Evolutionary conservation across 192 early-diverging fungal genomes (phyloP).

Genomic region (Coemansia pectinata): DNA sequence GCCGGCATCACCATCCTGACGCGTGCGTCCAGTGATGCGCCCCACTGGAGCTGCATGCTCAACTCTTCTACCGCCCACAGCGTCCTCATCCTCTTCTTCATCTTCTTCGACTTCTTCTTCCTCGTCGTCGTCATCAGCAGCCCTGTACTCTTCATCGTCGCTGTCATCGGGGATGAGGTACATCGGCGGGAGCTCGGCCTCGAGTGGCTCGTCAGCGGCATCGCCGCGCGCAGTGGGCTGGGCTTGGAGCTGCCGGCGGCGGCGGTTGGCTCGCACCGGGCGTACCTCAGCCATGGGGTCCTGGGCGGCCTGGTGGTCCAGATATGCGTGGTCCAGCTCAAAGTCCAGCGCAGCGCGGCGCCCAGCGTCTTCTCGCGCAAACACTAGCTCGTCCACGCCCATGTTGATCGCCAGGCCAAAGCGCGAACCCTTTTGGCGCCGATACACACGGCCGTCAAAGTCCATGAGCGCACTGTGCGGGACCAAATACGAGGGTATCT

Average conservation of each 20-base stretch:
- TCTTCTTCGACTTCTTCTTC: conserved; percentile 58
- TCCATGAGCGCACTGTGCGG: conserved; percentile 62
- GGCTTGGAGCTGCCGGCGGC: background rate
- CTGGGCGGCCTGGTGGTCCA: conserved; percentile 37
- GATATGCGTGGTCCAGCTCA: conserved; percentile 56
- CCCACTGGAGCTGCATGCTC: background rate
- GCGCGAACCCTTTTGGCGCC: conserved; percentile 58
- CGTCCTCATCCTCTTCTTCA: conserved; percentile 30
- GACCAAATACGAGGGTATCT: conserved; percentile 69
- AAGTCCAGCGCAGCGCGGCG: conserved; percentile 47
- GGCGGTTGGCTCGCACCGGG: conserved; percentile 10
- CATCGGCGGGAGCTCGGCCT: conserved; percentile 50
- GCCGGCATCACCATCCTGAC: conserved; percentile 2
- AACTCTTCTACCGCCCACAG: background rate
- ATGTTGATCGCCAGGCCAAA: conserved; percentile 63
- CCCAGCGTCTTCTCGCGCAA: conserved; percentile 57
- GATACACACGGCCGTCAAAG: conserved; percentile 68
- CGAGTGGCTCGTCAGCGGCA: conserved; percentile 19
- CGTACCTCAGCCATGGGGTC: conserved; percentile 35
- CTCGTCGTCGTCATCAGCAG: conserved; percentile 56
- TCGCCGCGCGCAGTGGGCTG: background rate
- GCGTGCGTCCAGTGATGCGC: background rate
- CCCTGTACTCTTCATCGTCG: conserved; percentile 62
- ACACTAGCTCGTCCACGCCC: conserved; percentile 38
- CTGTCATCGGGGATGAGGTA: conserved; percentile 61